A percentile compares a stretch with the other conserved stretches of the same genome.
Evolutionary conservation across 2,329 filamentous ascomycete genomes (phyloP).

Genomic region (Fusarium buharicum): DNA sequence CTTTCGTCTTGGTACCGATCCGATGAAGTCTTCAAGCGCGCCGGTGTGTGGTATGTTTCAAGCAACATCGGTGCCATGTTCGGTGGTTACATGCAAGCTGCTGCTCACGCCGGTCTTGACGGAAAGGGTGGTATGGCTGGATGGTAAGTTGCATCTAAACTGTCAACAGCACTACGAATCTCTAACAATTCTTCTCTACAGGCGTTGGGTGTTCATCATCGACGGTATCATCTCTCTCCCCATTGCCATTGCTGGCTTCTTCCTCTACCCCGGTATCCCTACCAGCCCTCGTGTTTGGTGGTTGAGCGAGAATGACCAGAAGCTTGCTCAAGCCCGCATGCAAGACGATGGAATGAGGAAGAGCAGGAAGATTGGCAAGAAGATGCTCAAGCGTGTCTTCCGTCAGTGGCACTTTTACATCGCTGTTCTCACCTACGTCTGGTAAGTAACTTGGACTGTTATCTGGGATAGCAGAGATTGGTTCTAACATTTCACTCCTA

Average conservation of each 20-base stretch:
- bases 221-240: conserved; percentile 48
- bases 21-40: conserved; percentile 58
- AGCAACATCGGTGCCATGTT: conserved; percentile 34
- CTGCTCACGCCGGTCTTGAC: conserved; percentile 28
- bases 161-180: too few species aligned
- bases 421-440: conserved; percentile 39
- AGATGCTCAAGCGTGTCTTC: conserved; percentile 44
- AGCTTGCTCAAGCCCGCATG: conserved; percentile 43
- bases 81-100: conserved; percentile 37
- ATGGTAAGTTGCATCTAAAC: conserved; percentile 19
- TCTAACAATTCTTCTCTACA: background rate
- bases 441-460: conserved; percentile 8
- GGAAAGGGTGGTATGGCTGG: conserved; percentile 33
- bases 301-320: conserved; percentile 41
- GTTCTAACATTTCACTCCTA: background rate
- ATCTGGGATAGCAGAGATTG: background rate
- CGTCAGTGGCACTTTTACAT: conserved; percentile 45
- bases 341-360: conserved; percentile 36
- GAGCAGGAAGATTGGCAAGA: conserved; percentile 39
- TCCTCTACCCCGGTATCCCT: conserved; percentile 45
- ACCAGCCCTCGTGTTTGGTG: conserved; percentile 43
- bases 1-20: conserved; percentile 51
- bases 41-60: conserved; percentile 59
- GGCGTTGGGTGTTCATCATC: conserved; percentile 51
- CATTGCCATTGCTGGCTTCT: conserved; percentile 39